phyloP scores from a whole-genome alignment of 2,329 filamentous ascomycete genomes.

The Tolypocladium sp. region DNA sequence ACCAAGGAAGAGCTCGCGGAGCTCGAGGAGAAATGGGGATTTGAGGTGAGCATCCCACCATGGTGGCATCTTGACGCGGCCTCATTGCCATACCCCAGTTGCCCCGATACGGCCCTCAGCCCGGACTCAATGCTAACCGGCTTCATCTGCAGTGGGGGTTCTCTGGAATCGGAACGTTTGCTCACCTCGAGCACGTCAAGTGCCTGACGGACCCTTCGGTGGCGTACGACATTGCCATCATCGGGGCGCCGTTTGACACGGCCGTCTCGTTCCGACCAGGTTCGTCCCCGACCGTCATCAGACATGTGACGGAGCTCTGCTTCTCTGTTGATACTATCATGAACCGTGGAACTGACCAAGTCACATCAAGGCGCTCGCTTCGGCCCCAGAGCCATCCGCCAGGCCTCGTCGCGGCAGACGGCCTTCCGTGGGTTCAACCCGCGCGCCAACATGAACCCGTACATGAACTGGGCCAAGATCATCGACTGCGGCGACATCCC shows the following conservation, averaged over 20 bases:
- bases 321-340: not conserved
- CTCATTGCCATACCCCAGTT: too few relatives aligned
- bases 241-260: conserved; percentile 68
- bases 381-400: conserved; percentile 78
- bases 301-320: not conserved
- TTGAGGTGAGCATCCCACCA: conserved; percentile 34
- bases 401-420: conserved; percentile 73
- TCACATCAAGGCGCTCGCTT: conserved; percentile 57
- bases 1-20: conserved; percentile 41
- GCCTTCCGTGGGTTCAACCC: conserved; percentile 72
- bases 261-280: conserved; percentile 62
- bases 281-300: conserved; percentile 12
- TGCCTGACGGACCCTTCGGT: conserved; percentile 58
- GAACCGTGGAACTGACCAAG: not conserved
- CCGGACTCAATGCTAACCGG: not conserved
- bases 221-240: conserved; percentile 60
- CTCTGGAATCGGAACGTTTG: conserved; percentile 66
- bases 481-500: conserved; percentile 90
- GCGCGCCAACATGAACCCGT: conserved; percentile 75
- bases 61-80: not conserved
- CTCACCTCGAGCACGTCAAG: conserved; percentile 59
- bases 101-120: not conserved
- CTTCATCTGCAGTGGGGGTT: conserved; percentile 36
- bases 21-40: conserved; percentile 48
- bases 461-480: conserved; percentile 70